Base-by-base conservation (phyloP, 495 filamentous ascomycete species). In the Lasiosphaeria ovina region DNA sequence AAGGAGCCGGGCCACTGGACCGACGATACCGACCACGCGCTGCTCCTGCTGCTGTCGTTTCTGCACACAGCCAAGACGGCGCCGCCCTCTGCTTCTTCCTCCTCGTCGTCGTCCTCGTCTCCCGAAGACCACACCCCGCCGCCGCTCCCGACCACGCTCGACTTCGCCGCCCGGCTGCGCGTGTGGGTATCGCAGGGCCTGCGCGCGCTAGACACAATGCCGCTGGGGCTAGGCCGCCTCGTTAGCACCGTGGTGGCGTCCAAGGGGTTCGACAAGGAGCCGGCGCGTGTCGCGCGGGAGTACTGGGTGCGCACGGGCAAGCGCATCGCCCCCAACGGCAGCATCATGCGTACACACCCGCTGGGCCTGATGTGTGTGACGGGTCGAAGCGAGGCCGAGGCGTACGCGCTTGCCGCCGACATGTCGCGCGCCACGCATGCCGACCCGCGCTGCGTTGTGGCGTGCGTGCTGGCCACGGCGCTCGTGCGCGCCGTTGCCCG, bases 21-120 rank as follows among this genome's bases (percentile, higher is more conserved):
- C n/a, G 78, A 81, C 60, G 79, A 81, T 63, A 81, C 79, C 10
- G 79, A 81, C 62, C 79, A 81, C 58, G 69, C 76, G 10, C 66
- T 80, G 0, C 64, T 79, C 0, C 65, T 81, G 14, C 34, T 81
- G 6, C 67, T 81, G 14, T 65, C 72, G 16, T 80, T 73, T 58
- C 65, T 81, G 1, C 76, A 77, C 54, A 64, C 66, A 10, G 69
- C 75, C 16, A 24, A 24, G 24, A 24, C 24, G 24, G 24, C 24
- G 24, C 24, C 24, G 24, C 24, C 24, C 24, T 24, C 24, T 24
- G 24, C 24, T 24, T 40, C 24, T 24, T 40, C 52, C 35, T 31
- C 34, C 4, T 45, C 12, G 48, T n/a, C 10, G 6, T 54, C 24
- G 8, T 36, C 24, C 32, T n/a, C 32, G 42, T 50, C 35, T 14